Base-by-base conservation (phyloP, 306 rosid genomes). In the Echinosophora koreensis region DNA sequence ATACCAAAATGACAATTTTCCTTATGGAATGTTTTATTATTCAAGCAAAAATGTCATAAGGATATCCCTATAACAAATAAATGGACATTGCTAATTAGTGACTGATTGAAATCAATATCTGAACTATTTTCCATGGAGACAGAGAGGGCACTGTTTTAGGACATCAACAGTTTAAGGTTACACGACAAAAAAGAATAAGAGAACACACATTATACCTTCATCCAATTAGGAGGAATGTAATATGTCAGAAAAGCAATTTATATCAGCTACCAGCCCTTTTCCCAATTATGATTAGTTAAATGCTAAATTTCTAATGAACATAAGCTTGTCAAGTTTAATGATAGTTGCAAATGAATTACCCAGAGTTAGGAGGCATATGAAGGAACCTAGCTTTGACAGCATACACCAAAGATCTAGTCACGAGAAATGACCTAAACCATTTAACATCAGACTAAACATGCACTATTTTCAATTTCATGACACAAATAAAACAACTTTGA, bases 231-330 rank as follows among this genome's bases (percentile, higher is more conserved):
- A 66, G 50, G 61, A 65, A 66, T 50, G 22, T 27, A 27, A 37
- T 42, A 61, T 14, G 22, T 32, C 35, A 49, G 38, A 13, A 83
- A 22, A 59, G 51, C 58, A 17, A 39, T 39, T 80, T 46, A 67
- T 5, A 75, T 15, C 14, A 55, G 50, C 46, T 4, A 12, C 10
- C 14, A 44, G 10, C 39, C 16, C 41, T 17, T 62, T n/a, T 14
- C 81, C 66, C 51, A 67, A 63, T 39, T 63, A 79, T 38, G 62
- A 61, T 77, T 47, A 72, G 67, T 16, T 74, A 77, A 66, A 80
- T 66, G 68, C 50, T 44, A 44, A 44, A 44, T 9, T 9, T 0
- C 60, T 76, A 57, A 65, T 8, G 46, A 41, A 15, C 59, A 44
- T 30, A 39, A 47, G 32, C 28, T 27, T 39, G 52, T 52, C 50